These are phyloP conservation scores for Hemileccinum impolitum DNA, from an alignment of 768 basidiomycete genomes.

Conservation along the genomic window DNA sequence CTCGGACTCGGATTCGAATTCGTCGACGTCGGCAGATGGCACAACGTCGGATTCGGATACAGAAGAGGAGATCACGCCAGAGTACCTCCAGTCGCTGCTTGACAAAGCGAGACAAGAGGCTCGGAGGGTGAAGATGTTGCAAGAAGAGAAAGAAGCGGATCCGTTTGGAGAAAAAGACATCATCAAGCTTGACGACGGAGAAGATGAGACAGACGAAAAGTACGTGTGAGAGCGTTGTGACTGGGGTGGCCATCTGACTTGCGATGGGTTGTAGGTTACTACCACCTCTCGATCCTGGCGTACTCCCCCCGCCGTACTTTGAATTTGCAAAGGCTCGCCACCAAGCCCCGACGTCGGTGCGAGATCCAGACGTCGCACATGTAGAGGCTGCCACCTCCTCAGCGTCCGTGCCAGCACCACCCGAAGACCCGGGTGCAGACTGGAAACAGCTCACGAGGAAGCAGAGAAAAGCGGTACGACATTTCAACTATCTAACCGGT, in stretches of 20 bases:
- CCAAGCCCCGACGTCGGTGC: slow-evolving; percentile 44
- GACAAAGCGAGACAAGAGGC: slow-evolving; percentile 51
- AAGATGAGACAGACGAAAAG: slow-evolving; percentile 21
- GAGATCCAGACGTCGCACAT: slow-evolving; percentile 60
- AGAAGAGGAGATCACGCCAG: slow-evolving; percentile 49
- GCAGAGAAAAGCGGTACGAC: slow-evolving; percentile 65
- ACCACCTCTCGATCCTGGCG: slow-evolving; percentile 64
- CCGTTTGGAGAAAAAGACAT: slow-evolving; percentile 50
- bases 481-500: not conserved
- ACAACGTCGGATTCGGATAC: slow-evolving; percentile 30
- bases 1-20: slow-evolving; percentile 37
- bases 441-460: slow-evolving; percentile 71
- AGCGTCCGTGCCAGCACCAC: slow-evolving; percentile 52
- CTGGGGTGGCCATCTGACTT: not conserved
- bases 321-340: slow-evolving; percentile 42
- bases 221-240: slow-evolving; percentile 29
- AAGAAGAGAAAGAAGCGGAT: slow-evolving; percentile 20
- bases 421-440: slow-evolving; percentile 56
- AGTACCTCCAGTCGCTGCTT: slow-evolving; percentile 61
- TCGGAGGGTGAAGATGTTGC: slow-evolving; percentile 18
- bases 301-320: slow-evolving; percentile 64
- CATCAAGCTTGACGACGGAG: slow-evolving; percentile 43
- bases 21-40: slow-evolving; percentile 29
- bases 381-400: slow-evolving; percentile 51
- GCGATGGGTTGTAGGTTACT: slow-evolving; percentile 43